Base-by-base conservation (phyloP, 306 rosid species). In the Cicer arietinum region DNA sequence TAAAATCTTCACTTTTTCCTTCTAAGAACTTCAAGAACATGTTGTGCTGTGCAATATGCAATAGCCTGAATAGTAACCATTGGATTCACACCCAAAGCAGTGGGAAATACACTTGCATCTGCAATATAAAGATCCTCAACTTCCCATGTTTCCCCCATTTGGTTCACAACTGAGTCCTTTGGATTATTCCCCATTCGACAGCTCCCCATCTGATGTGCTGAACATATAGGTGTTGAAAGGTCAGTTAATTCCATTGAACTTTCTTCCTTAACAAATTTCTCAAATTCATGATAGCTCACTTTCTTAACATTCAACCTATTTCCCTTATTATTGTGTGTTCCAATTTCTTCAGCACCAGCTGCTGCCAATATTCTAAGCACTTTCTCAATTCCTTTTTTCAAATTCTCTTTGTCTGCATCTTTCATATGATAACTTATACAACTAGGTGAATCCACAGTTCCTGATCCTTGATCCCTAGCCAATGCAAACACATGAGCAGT, bases 171-270 rank as follows among this genome's bases (percentile, higher is more conserved):
- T 3, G 96, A 92, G 5, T 65, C 78, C 79, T 58, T 81, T 5
- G 86, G 77, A 46, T 78, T 78, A 46, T 10, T 67, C 2, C 97
- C 97, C 96, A 90, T 92, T 76, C 91, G 61, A 41, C 97, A 90
- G 57, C 97, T 90, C 20, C 97, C 96, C 96, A 90, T 92, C 52
- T 92, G 97, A 52, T 92, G 92, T 0, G 98, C 96, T 1, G 94
- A 90, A 43, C 98, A 92, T 7, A 90, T 20, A 0, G 94, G 89
- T 0, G 87, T 79, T 1, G 84, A 75, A 47, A 88, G 58, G 10
- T 86, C 89, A 7, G 60, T 77, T 6, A 92, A 48, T 42, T 73
- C 13, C 77, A 82, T 79, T 11, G 85, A 73, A 41, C 97, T 92
- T 67, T 92, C 97, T 74, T 90, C 89, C 58, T 81, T 81, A 74